These are phyloP conservation scores for Tylopilus orsonianus DNA, from an alignment of 1,284 basidiomycete genomes.

Conservation along the genomic window DNA sequence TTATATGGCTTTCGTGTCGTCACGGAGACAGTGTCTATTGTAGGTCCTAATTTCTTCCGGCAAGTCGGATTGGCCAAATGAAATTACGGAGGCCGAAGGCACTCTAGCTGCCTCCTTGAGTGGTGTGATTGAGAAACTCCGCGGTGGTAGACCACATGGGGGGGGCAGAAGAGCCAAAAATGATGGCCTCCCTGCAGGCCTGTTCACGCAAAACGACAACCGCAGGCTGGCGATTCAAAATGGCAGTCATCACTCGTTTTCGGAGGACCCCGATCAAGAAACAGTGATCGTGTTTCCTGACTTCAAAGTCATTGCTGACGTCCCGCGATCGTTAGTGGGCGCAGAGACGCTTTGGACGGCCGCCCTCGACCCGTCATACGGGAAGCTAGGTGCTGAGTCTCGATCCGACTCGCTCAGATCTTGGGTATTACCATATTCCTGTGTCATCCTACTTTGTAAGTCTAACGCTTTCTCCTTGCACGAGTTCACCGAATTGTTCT, in stretches of 20 bases:
- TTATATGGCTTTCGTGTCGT: background rate
- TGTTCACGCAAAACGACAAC: slow-evolving; percentile 56
- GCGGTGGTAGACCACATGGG: slow-evolving; percentile 24
- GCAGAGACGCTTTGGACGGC: slow-evolving; percentile 69
- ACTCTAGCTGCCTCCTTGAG: slow-evolving; percentile 68
- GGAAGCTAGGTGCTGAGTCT: slow-evolving; percentile 41
- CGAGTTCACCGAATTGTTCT: background rate
- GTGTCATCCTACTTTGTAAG: slow-evolving; percentile 81
- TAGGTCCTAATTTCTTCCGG: slow-evolving; percentile 87
- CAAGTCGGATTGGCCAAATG: slow-evolving; percentile 80
- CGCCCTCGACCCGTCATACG: slow-evolving; percentile 58
- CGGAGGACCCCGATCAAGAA: slow-evolving; percentile 57
- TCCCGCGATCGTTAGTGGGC: slow-evolving; percentile 61
- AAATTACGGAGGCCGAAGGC: slow-evolving; percentile 67
- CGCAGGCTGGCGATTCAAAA: slow-evolving; percentile 74
- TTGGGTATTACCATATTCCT: slow-evolving; percentile 74
- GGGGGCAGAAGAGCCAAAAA: slow-evolving; percentile 19
- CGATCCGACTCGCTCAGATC: slow-evolving; percentile 55
- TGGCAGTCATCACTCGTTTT: slow-evolving; percentile 72
- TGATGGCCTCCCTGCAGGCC: slow-evolving; percentile 41
- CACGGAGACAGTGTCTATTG: slow-evolving; percentile 2
- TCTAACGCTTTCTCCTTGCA: background rate
- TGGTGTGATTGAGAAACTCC: slow-evolving; percentile 33
- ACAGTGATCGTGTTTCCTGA: slow-evolving; percentile 89
- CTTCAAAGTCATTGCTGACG: slow-evolving; percentile 76